Evolutionary conservation across 768 basidiomycete genomes (phyloP).

Genomic region (Thelephora aurantiotincta): DNA sequence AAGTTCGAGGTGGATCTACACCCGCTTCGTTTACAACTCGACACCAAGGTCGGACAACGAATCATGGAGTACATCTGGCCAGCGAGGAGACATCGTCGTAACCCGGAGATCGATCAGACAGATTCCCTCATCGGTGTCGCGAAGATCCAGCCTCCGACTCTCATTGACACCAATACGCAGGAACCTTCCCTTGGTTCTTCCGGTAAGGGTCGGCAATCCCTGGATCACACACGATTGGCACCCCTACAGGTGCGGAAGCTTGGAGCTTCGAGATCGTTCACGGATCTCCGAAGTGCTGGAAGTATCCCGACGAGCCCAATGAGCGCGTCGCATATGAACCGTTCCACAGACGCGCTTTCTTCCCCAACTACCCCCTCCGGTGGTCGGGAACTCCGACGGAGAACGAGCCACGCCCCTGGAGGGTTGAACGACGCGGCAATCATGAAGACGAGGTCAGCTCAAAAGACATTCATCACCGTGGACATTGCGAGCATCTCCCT

Average conservation of each 20-base stretch:
- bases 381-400: neutral
- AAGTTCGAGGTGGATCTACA: constrained; percentile 70
- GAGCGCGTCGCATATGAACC: constrained; percentile 20
- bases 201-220: constrained; percentile 13
- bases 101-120: constrained; percentile 15
- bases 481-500: constrained; percentile 61
- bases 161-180: constrained; percentile 3
- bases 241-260: constrained; percentile 35
- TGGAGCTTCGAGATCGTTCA: constrained; percentile 54
- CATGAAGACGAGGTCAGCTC: constrained; percentile 68
- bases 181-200: constrained; percentile 11
- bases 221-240: constrained; percentile 19
- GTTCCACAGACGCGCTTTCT: constrained; percentile 21
- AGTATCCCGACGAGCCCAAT: constrained; percentile 10
- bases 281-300: constrained; percentile 41
- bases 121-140: neutral
- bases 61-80: constrained; percentile 89
- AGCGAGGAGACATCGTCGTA: constrained; percentile 30
- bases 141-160: constrained; percentile 3
- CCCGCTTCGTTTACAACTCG: constrained; percentile 77
- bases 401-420: constrained; percentile 8
- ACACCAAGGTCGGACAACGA: constrained; percentile 63
- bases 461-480: constrained; percentile 76
- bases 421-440: constrained; percentile 49
- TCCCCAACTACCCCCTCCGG: neutral